Conservation (phyloP, 2,329 filamentous ascomycete genomes). For the Ceratocystis colombiana region DNA sequence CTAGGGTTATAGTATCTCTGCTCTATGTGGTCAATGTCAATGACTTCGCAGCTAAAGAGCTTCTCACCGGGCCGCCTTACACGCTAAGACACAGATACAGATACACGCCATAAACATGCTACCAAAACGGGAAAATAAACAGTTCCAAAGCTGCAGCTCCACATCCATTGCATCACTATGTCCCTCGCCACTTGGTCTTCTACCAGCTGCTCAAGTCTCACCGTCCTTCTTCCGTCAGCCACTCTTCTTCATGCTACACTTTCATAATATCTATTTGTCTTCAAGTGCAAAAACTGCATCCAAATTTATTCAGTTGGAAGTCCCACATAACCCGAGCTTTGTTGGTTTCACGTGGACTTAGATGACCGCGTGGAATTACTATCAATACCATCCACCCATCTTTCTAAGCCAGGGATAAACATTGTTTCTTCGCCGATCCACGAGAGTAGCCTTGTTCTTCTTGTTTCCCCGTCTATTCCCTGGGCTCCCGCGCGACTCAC, state of each 20-base stretch:
- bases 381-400: background rate
- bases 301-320: background rate
- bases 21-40: too few relatives aligned
- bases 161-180: too few relatives aligned
- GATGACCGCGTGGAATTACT: conserved; percentile 2
- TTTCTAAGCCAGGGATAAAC: background rate
- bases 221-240: background rate
- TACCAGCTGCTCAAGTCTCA: background rate
- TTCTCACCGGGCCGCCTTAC: too few relatives aligned
- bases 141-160: too few relatives aligned
- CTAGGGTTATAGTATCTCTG: too few relatives aligned
- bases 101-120: background rate
- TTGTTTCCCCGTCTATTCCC: background rate
- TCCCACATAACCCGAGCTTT: background rate
- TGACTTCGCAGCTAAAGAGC: too few relatives aligned
- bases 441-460: background rate
- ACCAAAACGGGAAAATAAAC: background rate
- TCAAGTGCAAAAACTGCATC: background rate
- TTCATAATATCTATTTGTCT: too few relatives aligned
- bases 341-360: background rate
- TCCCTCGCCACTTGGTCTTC: background rate
- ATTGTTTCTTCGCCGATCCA: background rate
- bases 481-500: background rate
- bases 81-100: too few relatives aligned
- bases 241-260: background rate